Percentiles rank a stretch among this genome's conserved stretches.
phyloP scores from a whole-genome alignment of 768 basidiomycete genomes.

The Kwoniella heveanensis region DNA sequence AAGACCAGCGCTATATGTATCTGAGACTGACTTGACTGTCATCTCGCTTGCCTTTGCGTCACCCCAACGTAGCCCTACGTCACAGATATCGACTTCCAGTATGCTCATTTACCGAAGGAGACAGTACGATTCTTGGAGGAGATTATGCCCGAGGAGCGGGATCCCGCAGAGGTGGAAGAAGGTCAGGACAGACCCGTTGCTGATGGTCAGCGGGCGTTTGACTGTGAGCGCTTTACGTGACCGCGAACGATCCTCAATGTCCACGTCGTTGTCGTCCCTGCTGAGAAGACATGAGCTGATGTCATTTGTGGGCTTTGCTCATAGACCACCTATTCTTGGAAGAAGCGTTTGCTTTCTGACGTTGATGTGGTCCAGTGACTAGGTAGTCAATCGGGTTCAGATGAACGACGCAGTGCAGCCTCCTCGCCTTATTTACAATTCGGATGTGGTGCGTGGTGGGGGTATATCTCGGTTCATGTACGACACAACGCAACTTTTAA shows the following conservation, averaged over 20 bases:
- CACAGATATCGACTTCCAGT: slow-evolving; percentile 85
- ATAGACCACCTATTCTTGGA: slow-evolving; percentile 39
- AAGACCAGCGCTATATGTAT: neutral
- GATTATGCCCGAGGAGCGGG: slow-evolving; percentile 67
- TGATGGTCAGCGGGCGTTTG: slow-evolving; percentile 23
- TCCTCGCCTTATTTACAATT: no score
- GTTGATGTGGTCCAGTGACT: no score
- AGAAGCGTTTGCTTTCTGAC: slow-evolving; percentile 23
- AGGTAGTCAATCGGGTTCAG: no score
- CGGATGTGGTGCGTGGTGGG: no score
- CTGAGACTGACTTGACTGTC: no score
- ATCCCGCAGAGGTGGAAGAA: slow-evolving; percentile 15
- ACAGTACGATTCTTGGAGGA: slow-evolving; percentile 80
- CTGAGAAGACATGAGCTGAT: no score
- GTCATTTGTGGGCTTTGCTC: no score
- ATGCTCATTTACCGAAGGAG: slow-evolving; percentile 73
- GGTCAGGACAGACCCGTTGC: slow-evolving; percentile 19
- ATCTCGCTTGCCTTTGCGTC: neutral
- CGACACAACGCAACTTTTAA: no score
- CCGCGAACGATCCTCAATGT: no score
- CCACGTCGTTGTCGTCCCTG: no score
- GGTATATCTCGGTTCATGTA: no score
- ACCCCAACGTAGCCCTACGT: slow-evolving; percentile 69
- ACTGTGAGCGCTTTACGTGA: slow-evolving; percentile 35
- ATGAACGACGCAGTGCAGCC: no score